Evolutionary conservation across 2,329 filamentous ascomycete species (phyloP).

Genomic region (Diaporthe eres): DNA sequence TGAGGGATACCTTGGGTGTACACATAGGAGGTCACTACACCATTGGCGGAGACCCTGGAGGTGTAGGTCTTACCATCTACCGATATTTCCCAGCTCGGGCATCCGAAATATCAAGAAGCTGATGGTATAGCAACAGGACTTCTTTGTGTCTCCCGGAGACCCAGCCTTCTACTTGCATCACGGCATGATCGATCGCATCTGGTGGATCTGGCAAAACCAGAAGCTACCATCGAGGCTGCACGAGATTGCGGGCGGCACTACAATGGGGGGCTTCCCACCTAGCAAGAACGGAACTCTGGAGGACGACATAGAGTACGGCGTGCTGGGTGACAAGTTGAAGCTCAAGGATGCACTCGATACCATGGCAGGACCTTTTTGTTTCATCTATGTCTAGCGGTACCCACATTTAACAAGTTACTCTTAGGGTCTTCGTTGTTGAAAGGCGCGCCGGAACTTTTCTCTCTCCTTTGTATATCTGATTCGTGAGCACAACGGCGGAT

Average conservation of each 20-base stretch:
- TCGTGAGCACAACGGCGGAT: not conserved
- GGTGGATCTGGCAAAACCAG: constrained; percentile 54
- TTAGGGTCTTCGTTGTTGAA: not conserved
- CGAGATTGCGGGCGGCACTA: constrained; percentile 12
- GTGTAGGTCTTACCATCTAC: not conserved
- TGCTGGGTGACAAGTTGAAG: constrained; percentile 5
- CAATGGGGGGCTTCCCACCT: constrained; percentile 5
- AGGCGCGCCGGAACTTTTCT: not conserved
- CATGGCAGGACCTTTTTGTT: constrained; percentile 16
- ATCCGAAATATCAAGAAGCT: not conserved
- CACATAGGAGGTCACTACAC: constrained; percentile 25
- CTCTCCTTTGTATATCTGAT: not conserved
- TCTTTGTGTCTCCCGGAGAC: constrained; percentile 51
- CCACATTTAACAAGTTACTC: not conserved
- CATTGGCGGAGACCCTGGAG: constrained; percentile 15
- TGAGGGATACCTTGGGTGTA: not conserved
- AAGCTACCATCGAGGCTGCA: constrained; percentile 4
- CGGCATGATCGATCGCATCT: constrained; percentile 50
- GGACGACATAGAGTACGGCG: constrained; percentile 5
- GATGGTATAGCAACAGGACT: constrained; percentile 44
- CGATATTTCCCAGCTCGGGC: too few species aligned
- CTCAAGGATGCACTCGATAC: constrained; percentile 10
- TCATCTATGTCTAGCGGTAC: not conserved
- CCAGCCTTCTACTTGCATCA: constrained; percentile 54
- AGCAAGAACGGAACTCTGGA: constrained; percentile 11